These are phyloP conservation scores for Nannizzia gypsea DNA, from an alignment of 2,329 filamentous ascomycete genomes.

Conservation along the genomic window DNA sequence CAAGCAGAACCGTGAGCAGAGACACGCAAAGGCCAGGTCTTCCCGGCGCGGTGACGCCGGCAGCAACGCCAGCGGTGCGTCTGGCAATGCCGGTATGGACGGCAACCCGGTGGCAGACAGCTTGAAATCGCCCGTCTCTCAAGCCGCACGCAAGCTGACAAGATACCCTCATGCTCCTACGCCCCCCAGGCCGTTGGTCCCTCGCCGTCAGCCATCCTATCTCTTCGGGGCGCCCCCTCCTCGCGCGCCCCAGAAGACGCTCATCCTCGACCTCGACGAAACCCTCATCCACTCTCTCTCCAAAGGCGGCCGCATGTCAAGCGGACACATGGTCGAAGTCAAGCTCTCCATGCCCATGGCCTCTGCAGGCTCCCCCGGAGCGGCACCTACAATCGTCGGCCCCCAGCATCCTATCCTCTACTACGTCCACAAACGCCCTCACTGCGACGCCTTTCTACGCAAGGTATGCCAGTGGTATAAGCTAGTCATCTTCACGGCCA, in stretches of 20 bases:
- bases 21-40: slow-evolving; percentile 25
- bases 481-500: slow-evolving; percentile 89
- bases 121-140: slow-evolving; percentile 87
- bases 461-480: slow-evolving; percentile 98
- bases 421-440: slow-evolving; percentile 95
- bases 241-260: slow-evolving; percentile 65
- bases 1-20: slow-evolving; percentile 56
- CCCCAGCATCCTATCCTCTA: slow-evolving; percentile 95
- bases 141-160: slow-evolving; percentile 57
- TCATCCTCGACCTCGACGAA: slow-evolving; percentile 92
- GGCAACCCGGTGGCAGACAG: slow-evolving; percentile 54
- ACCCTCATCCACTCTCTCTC: slow-evolving; percentile 97
- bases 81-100: slow-evolving; percentile 4
- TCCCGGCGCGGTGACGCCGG: slow-evolving; percentile 17
- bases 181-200: slow-evolving; percentile 80
- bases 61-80: too few species aligned
- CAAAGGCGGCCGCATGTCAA: slow-evolving; percentile 89
- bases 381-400: slow-evolving; percentile 47
- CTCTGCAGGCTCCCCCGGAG: slow-evolving; percentile 36
- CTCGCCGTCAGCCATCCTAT: slow-evolving; percentile 80
- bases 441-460: slow-evolving; percentile 91
- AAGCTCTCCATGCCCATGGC: slow-evolving; percentile 47
- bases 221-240: slow-evolving; percentile 39
- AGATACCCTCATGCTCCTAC: slow-evolving; percentile 84
- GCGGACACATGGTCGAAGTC: slow-evolving; percentile 97